Evolutionary conservation across 805 yeast genomes (phyloP), one percentile per base, ranked within the genome.

Genomic region (Ogataea naganishii): DNA sequence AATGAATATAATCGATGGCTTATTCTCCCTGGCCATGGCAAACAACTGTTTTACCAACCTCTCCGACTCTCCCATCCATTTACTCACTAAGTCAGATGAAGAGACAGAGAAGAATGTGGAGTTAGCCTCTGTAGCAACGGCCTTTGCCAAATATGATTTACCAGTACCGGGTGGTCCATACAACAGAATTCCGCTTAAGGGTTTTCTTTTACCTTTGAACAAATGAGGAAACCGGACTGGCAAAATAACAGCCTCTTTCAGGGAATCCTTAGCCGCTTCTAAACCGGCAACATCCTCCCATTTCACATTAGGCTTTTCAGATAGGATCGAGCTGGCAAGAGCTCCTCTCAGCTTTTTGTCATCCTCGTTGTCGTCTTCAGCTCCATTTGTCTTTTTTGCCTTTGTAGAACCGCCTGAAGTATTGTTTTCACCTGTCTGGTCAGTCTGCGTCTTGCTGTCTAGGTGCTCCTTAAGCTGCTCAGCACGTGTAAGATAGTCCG

Each of bases 21-120:
- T 88, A 50, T 80, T 82, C 54, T 92, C 98, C 41, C 98, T 69
- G 5, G 98, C 98, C 95, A 89, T 84, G 20, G 80, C 72, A 58
- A 92, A 92, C 39, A 92, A 66, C 51, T 92, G 96, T 55, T 89
- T 92, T 17, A 92, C 97, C 34, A 92, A 71, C 56, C 97, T 75
- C 57, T 92, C 98, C 16, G 94, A 79, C 56, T 92, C 98, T 46
- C 98, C 98, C 96, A 89, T 89, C 98, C 98, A 92, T 56, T 92
- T 92, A 41, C 94, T 80, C 3, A 92, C 97, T 46, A 92, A 69
- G 56, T 92, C 98, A 10, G 95, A 82, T 0, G 96, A 85, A n/a
- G 94, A 80, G 1, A 92, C 95, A 3, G 95, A 82, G 58, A 92
- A 92, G 46, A 92, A 92, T 0, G 98, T 92, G 0, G 96, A 84